These are phyloP conservation scores for Solanum appendiculatum DNA, from an alignment of 257 asterid species.

Conservation along the genomic window DNA sequence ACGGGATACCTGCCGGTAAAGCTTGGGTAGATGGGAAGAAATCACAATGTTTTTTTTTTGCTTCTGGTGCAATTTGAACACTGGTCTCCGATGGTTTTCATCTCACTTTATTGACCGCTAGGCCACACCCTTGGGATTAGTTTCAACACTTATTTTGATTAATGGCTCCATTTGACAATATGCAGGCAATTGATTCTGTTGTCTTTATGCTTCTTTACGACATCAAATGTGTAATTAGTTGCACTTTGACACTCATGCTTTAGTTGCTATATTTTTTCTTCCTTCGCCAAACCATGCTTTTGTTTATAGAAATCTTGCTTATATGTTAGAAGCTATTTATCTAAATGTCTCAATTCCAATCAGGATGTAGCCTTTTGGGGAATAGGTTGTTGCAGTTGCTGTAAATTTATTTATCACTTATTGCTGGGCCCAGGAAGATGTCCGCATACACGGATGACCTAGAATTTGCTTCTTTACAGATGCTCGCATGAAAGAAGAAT, in stretches of 20 bases:
- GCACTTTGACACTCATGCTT: neutral
- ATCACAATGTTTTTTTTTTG: neutral
- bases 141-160: neutral
- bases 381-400: neutral
- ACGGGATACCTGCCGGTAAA: neutral
- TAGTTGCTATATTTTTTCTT: neutral
- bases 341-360: neutral
- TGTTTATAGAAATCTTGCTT: neutral
- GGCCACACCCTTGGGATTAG: neutral
- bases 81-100: neutral
- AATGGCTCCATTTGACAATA: neutral
- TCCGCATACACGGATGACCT: neutral
- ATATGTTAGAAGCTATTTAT: neutral
- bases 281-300: neutral
- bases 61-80: neutral
- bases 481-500: neutral
- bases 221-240: neutral
- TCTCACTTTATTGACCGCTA: neutral
- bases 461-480: neutral
- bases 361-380: neutral
- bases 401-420: neutral
- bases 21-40: neutral
- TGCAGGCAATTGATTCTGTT: neutral
- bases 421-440: neutral
- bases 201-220: neutral